A percentile compares a stretch with the other conserved stretches of the same genome.
phyloP scores from a whole-genome alignment of 768 basidiomycete species.

The Leccinellum rugosiceps region DNA sequence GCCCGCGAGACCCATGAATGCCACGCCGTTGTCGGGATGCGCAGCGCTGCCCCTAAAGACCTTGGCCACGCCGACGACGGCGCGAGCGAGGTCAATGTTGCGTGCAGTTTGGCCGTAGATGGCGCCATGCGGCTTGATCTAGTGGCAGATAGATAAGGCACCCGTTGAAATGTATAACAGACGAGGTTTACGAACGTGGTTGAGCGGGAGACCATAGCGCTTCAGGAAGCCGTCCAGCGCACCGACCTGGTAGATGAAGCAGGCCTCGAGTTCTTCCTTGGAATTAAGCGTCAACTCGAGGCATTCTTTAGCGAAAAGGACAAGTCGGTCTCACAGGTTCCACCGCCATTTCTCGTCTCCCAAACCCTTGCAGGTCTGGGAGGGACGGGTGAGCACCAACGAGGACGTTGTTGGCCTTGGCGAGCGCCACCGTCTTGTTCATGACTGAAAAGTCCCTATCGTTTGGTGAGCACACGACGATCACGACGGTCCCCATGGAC shows the following conservation, averaged over 20 bases:
- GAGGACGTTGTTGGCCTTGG: constrained; percentile 51
- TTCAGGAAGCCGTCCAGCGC: constrained; percentile 59
- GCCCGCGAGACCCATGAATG: constrained; percentile 62
- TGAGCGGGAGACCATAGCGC: constrained; percentile 45
- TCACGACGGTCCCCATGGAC: background rate
- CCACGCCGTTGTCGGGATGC: constrained; percentile 31
- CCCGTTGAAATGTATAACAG: background rate
- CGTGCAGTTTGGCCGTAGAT: constrained; percentile 59
- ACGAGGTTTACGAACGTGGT: constrained; percentile 44
- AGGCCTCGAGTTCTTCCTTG: constrained; percentile 55
- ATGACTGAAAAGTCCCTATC: constrained; percentile 61
- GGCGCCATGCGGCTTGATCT: constrained; percentile 64
- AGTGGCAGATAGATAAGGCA: background rate
- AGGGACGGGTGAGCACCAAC: constrained; percentile 68
- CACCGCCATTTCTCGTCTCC: constrained; percentile 61
- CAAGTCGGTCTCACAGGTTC: constrained; percentile 41
- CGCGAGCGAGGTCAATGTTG: constrained; percentile 52
- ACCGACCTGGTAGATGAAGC: constrained; percentile 68
- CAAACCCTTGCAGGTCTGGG: constrained; percentile 63
- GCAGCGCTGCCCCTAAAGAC: constrained; percentile 38
- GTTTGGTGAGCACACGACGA: background rate
- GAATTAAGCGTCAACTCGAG: background rate
- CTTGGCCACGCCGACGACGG: constrained; percentile 51
- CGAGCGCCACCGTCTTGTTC: constrained; percentile 56
- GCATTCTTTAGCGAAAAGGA: background rate